These are phyloP conservation scores for Debaryomyces singareniensis DNA, from an alignment of 1,139 yeast species.

Conservation along the genomic window DNA sequence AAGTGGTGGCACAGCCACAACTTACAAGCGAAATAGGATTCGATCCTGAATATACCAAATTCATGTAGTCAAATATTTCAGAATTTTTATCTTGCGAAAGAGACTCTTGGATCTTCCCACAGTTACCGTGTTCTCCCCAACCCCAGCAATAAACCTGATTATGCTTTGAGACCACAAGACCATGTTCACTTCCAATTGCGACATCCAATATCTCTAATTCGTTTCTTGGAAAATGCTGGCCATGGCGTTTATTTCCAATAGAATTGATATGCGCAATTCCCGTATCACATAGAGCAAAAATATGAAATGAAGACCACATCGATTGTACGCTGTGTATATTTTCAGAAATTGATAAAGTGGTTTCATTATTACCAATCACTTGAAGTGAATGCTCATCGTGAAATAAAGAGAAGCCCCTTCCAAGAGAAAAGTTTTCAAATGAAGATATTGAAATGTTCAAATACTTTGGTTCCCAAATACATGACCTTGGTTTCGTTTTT, in stretches of 20 bases:
- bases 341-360: constrained; percentile 2
- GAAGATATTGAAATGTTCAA: constrained; percentile 12
- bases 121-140: constrained; percentile 98
- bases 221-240: constrained; percentile 47
- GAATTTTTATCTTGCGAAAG: constrained; percentile 12
- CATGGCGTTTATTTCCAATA: constrained; percentile 71
- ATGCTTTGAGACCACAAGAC: constrained; percentile 33
- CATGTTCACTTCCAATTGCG: constrained; percentile 84
- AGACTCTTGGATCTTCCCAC: constrained; percentile 45
- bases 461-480: constrained; percentile 20
- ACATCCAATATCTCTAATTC: constrained; percentile 10
- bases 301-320: constrained; percentile 84
- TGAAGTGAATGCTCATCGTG: constrained; percentile 4
- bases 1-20: constrained; percentile 42
- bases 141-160: constrained; percentile 72
- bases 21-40: constrained; percentile 25
- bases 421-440: constrained; percentile 21
- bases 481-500: constrained; percentile 13
- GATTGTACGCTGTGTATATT: constrained; percentile 21
- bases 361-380: constrained; percentile 12
- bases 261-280: constrained; percentile 27
- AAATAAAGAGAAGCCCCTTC: constrained; percentile 41
- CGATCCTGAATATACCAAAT: constrained; percentile 22
- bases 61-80: constrained; percentile 34
- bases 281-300: constrained; percentile 13